Evolutionary conservation across 2,329 filamentous ascomycete genomes (phyloP), one percentile per base, ranked within the genome.

Genomic region (Colletotrichum sp.): DNA sequence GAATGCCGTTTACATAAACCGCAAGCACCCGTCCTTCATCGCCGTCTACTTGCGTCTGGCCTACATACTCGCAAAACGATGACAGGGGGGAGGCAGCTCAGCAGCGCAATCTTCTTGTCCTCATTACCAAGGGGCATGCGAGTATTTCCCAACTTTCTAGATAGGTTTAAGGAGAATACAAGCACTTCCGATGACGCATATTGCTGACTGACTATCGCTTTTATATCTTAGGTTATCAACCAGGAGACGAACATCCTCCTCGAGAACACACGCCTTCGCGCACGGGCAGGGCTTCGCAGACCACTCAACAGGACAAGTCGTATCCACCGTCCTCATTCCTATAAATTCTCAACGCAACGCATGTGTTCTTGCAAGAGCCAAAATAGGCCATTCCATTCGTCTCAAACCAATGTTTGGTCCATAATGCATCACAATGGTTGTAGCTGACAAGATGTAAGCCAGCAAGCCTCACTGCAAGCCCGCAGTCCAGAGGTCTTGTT

Each of bases 261-360:
- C 18, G 18, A 44, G 18, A 12, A 44, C 1, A n/a, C 39, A 44
- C 5, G 9, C 5, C 39, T 44, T 44, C 39, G 39, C 39, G 18
- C 3, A 3, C 5, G 0, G 3, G 39, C 18, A 18, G 9, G 2
- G 39, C 39, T 9, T 44, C 5, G 3, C 39, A 44, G 39, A 44
- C 39, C 9, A n/a, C 39, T 44, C 9, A 10, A 44, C 5, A 44
- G 3, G 5, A 44, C 0, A 2, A n/a, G 1, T n/a, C 39, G 3
- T n/a, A 5, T 10, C 39, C 3, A n/a, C 5, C 1, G 0, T 6
- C 18, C 39, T 2, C 3, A 3, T n/a, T 10, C 3, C 9, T n/a
- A n/a, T 44, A n/a, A 12, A 1, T 12, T 10, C 9, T 6, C 0
- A 44, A 44, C 18, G 5, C 18, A n/a, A 6, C 9, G 9, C 0